Evolutionary conservation across 768 basidiomycete species (phyloP).

Genomic region (Panaeolus cyanescens): DNA sequence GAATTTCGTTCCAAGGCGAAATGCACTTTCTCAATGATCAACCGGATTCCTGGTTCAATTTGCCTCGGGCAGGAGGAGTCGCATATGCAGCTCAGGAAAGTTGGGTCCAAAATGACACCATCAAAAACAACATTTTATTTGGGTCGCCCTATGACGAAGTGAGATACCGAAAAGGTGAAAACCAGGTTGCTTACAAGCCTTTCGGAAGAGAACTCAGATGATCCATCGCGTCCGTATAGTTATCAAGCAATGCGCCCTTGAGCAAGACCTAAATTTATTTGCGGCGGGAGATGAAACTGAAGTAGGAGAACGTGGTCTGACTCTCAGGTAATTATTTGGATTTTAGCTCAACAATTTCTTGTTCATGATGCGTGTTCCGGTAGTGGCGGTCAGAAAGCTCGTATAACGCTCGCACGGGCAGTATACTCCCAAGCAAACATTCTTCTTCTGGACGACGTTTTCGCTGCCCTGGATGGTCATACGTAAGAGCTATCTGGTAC

Average conservation of each 20-base stretch:
- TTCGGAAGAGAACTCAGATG: neutral
- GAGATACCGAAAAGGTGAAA: slow-evolving; percentile 60
- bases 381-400: slow-evolving; percentile 36
- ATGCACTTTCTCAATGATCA: slow-evolving; percentile 55
- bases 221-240: slow-evolving; percentile 27
- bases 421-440: slow-evolving; percentile 51
- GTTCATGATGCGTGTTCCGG: slow-evolving; percentile 40
- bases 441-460: slow-evolving; percentile 70
- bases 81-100: slow-evolving; percentile 18
- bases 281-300: slow-evolving; percentile 64
- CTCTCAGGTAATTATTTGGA: slow-evolving; percentile 27
- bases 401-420: slow-evolving; percentile 41
- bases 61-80: slow-evolving; percentile 67
- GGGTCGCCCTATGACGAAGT: slow-evolving; percentile 36
- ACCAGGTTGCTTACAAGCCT: neutral
- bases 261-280: slow-evolving; percentile 67
- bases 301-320: slow-evolving; percentile 70
- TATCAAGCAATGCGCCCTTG: slow-evolving; percentile 72
- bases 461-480: slow-evolving; percentile 55
- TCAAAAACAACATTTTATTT: slow-evolving; percentile 5
- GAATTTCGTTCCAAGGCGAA: slow-evolving; percentile 37
- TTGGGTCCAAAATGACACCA: slow-evolving; percentile 6
- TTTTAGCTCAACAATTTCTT: no score
- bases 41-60: slow-evolving; percentile 62
- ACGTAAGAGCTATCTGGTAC: slow-evolving; percentile 14